Evolutionary conservation across 2,329 filamentous ascomycete species (phyloP), one percentile per base, ranked within the genome.

Genomic region (Fusarium sarcochroum): DNA sequence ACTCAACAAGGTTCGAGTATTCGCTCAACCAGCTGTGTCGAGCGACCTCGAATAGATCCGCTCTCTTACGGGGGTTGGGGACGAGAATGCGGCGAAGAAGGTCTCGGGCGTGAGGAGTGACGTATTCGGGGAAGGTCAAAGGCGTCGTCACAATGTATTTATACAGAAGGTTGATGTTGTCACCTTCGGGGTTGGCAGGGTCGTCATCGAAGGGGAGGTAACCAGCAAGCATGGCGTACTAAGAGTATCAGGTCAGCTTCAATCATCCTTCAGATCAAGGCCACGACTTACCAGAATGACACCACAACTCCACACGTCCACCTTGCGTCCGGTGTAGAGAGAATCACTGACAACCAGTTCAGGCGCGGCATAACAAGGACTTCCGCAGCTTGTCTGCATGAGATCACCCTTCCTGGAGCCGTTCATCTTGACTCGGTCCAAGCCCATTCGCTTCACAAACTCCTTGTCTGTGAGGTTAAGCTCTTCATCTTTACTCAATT

Each of bases 121-220:
- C 96, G 78, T 98, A 98, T 89, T 99, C 96, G 65, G 96, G 96
- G 79, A 99, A 99, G 6, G 95, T 98, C 41, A 99, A 87, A 35
- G 95, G 94, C 2, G 96, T 99, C 56, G 93, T 97, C 62, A 98
- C 95, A 73, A 99, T 99, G 81, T 99, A 99, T 83, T 98, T 98
- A 87, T 99, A 99, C 27, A 99, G 85, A 13, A 99, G 87, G 78
- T 99, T 99, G 83, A 99, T 99, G 78, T 99, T 99, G 79, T 99
- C 96, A 71, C 96, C 96, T 80, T 99, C 96, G 4, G 96, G 96
- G 77, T 99, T 99, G 45, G 94, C 96, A 68, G 96, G 96, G 75
- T 99, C 96, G 77, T 99, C 96, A 75, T 99, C 96, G 76, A 99
- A 99, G 5, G 96, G 96, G 14, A 99, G 86, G 79, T 99, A 99